Evolutionary conservation across 768 basidiomycete species (phyloP).

Genomic region (Grammothele lineata): DNA sequence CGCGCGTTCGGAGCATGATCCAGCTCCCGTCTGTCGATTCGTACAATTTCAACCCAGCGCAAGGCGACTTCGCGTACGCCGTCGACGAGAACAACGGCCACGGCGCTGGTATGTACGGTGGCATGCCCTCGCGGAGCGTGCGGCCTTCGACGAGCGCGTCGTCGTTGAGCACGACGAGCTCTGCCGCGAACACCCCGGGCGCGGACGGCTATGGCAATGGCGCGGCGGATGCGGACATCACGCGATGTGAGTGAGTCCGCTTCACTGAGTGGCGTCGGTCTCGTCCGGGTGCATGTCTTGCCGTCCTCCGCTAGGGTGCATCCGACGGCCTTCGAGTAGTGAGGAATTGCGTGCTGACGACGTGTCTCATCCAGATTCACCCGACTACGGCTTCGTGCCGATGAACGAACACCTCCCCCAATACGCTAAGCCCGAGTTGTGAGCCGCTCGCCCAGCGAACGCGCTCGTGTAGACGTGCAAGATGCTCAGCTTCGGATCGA

Average conservation of each 20-base stretch:
- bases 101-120: conserved; percentile 25
- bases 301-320: neutral
- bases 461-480: no score
- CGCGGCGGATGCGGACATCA: conserved; percentile 69
- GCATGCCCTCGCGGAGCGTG: conserved; percentile 37
- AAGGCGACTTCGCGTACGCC: conserved; percentile 81
- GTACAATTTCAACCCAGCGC: conserved; percentile 59
- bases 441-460: no score
- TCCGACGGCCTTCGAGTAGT: neutral
- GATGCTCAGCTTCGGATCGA: no score
- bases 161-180: conserved; percentile 73
- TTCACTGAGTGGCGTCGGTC: conserved; percentile 10
- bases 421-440: conserved; percentile 25
- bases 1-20: conserved; percentile 81
- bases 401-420: conserved; percentile 70
- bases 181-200: conserved; percentile 78
- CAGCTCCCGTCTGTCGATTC: conserved; percentile 69
- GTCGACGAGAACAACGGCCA: conserved; percentile 33
- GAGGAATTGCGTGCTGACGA: conserved; percentile 10
- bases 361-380: conserved; percentile 56
- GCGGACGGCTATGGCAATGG: conserved; percentile 50
- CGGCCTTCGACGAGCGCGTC: conserved; percentile 78
- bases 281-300: conserved; percentile 3
- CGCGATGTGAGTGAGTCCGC: conserved; percentile 66
- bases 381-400: conserved; percentile 80